Evolutionary conservation across 116 monocot genomes (phyloP).

Genomic region (Phalaenopsis hybrid): DNA sequence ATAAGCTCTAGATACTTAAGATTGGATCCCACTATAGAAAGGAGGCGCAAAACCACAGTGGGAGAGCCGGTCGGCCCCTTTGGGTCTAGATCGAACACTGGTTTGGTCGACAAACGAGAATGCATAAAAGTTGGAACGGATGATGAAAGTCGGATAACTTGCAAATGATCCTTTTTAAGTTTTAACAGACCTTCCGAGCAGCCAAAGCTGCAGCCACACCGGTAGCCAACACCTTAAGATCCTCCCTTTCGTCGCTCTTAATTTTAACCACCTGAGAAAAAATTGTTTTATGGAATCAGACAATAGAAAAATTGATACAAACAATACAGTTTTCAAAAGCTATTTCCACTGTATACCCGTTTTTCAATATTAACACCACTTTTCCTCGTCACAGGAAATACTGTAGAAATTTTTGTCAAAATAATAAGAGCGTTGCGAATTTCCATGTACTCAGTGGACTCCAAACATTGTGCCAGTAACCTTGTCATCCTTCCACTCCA

Average conservation of each 20-base stretch:
- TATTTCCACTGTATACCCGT: conserved; percentile 37
- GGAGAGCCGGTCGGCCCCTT: neutral
- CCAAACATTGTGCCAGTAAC: conserved; percentile 82
- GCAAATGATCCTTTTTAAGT: too few relatives aligned
- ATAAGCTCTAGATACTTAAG: too few relatives aligned
- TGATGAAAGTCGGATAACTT: too few relatives aligned
- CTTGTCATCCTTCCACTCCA: conserved; percentile 83
- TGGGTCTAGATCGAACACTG: too few relatives aligned
- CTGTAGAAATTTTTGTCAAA: conserved; percentile 84
- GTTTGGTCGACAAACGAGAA: too few relatives aligned
- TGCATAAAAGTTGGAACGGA: too few relatives aligned
- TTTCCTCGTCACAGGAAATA: conserved; percentile 84
- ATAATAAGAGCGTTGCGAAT: conserved; percentile 92
- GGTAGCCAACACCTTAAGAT: conserved; percentile 91
- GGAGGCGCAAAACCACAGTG: neutral
- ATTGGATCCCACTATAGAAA: too few relatives aligned
- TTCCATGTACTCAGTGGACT: conserved; percentile 90
- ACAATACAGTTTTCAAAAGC: neutral
- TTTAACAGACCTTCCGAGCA: too few relatives aligned
- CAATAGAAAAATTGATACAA: neutral
- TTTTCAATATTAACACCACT: conserved; percentile 91
- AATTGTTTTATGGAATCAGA: neutral
- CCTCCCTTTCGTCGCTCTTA: conserved; percentile 89
- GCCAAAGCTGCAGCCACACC: conserved; percentile 75
- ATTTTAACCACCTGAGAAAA: conserved; percentile 70